Evolutionary conservation across 805 yeast species (phyloP).

Genomic region (Candida sphagnicola): DNA sequence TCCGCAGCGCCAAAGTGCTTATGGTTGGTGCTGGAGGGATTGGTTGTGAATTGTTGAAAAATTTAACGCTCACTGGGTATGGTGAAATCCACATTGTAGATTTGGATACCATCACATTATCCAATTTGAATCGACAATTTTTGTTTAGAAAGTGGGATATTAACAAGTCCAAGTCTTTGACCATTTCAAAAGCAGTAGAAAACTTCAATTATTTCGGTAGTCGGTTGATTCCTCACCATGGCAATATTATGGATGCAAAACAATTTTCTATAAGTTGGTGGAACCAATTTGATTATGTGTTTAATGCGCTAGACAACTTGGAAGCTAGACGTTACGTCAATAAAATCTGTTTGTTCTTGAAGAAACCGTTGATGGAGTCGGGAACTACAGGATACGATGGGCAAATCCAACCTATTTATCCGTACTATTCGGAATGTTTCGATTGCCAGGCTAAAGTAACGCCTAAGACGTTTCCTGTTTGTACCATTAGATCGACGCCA

Average conservation of each 20-base stretch:
- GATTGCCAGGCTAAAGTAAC: conserved; percentile 86
- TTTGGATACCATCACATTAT: conserved; percentile 88
- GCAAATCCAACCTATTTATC: conserved; percentile 87
- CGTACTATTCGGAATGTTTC: conserved; percentile 83
- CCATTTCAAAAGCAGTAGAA: conserved; percentile 80
- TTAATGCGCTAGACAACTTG: conserved; percentile 90
- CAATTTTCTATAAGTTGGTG: conserved; percentile 73
- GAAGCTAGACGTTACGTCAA: conserved; percentile 93
- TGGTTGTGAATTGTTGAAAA: conserved; percentile 87
- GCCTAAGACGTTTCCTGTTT: conserved; percentile 90
- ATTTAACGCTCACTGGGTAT: conserved; percentile 71
- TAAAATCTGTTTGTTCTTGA: conserved; percentile 67
- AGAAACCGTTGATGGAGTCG: conserved; percentile 79
- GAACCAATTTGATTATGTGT: conserved; percentile 68
- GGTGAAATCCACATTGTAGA: conserved; percentile 93
- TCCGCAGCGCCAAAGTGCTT: conserved; percentile 51
- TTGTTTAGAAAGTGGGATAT: conserved; percentile 86
- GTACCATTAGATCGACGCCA: conserved; percentile 96
- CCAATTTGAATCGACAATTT: conserved; percentile 91
- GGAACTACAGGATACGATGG: conserved; percentile 97
- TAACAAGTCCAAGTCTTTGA: conserved; percentile 79
- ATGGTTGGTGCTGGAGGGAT: conserved; percentile 97
- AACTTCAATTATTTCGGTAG: conserved; percentile 59
- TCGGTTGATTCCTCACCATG: conserved; percentile 73
- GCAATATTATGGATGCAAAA: conserved; percentile 76